A percentile compares a stretch with the other conserved stretches of the same genome.
phyloP scores from a whole-genome alignment of 192 early-diverging fungal species.

The Coemansia sp. region DNA sequence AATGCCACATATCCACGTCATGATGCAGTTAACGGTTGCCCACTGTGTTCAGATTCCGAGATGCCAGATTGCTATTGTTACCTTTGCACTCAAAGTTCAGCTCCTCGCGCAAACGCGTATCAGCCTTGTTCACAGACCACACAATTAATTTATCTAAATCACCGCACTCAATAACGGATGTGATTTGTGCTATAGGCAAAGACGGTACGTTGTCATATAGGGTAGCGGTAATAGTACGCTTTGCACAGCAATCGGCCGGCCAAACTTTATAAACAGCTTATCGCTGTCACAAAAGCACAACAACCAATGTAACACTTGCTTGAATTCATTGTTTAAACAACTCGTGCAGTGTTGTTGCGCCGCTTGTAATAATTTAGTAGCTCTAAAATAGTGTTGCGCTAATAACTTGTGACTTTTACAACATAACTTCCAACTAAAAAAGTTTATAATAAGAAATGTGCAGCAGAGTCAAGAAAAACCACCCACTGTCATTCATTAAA shows the following conservation, averaged over 20 bases:
- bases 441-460: too few species aligned
- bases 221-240: constrained; percentile 63
- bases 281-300: constrained; percentile 80
- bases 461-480: too few species aligned
- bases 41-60: constrained; percentile 43
- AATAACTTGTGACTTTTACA: too few species aligned
- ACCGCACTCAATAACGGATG: constrained; percentile 66
- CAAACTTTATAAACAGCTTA: constrained; percentile 91
- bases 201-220: constrained; percentile 57
- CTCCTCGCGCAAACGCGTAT: constrained; percentile 73
- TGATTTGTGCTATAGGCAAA: constrained; percentile 64
- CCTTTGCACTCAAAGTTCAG: constrained; percentile 89
- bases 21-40: constrained; percentile 55
- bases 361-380: too few species aligned
- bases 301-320: constrained; percentile 67
- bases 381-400: too few species aligned
- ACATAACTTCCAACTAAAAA: too few species aligned
- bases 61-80: constrained; percentile 70
- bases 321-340: constrained; percentile 67
- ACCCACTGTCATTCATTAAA: too few species aligned
- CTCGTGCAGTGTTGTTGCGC: too few species aligned
- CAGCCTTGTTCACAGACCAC: constrained; percentile 76
- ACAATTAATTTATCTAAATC: constrained; percentile 82
- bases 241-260: constrained; percentile 70
- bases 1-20: too few species aligned